Percentiles rank a stretch among this genome's conserved stretches.
Conservation (phyloP, 2,329 filamentous ascomycete species). For the Talaromyces sp. region DNA sequence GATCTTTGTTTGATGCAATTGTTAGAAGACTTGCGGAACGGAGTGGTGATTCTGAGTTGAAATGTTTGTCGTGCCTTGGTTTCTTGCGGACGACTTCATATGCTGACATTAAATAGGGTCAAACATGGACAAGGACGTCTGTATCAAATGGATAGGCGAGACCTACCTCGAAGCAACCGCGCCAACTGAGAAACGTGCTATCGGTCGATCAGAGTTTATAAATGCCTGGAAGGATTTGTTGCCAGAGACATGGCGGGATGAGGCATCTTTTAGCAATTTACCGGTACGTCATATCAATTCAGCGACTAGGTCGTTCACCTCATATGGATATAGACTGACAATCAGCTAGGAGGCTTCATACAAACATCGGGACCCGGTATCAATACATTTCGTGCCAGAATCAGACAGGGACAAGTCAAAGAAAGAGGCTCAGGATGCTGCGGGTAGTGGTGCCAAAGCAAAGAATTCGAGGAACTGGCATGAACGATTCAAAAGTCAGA, state of each 20-base stretch:
- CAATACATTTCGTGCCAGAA: slow-evolving; percentile 37
- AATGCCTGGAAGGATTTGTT: slow-evolving; percentile 44
- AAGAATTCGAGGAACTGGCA: slow-evolving; percentile 46
- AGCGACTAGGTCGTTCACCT: not conserved
- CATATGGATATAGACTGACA: not conserved
- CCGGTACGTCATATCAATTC: slow-evolving; percentile 26
- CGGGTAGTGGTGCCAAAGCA: slow-evolving; percentile 27
- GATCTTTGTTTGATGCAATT: slow-evolving; percentile 39
- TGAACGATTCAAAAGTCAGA: slow-evolving; percentile 42
- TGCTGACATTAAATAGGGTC: slow-evolving; percentile 32
- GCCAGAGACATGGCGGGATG: slow-evolving; percentile 44
- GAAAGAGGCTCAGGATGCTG: slow-evolving; percentile 25
- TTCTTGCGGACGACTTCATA: not conserved
- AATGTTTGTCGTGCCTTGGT: slow-evolving; percentile 34
- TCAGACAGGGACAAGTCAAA: slow-evolving; percentile 32
- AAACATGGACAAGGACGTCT: slow-evolving; percentile 38
- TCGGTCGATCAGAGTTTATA: slow-evolving; percentile 37
- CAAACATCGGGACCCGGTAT: slow-evolving; percentile 36
- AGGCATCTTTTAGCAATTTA: slow-evolving; percentile 36
- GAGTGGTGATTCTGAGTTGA: slow-evolving; percentile 29
- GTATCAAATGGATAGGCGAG: slow-evolving; percentile 41
- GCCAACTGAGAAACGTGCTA: slow-evolving; percentile 31
- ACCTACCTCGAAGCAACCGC: slow-evolving; percentile 41
- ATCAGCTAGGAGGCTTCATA: slow-evolving; percentile 29
- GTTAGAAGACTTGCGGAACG: slow-evolving; percentile 36